These are phyloP conservation scores for Parmales sp. DNA, from an alignment of 108 stramenopile genomes.

Conservation along the genomic window DNA sequence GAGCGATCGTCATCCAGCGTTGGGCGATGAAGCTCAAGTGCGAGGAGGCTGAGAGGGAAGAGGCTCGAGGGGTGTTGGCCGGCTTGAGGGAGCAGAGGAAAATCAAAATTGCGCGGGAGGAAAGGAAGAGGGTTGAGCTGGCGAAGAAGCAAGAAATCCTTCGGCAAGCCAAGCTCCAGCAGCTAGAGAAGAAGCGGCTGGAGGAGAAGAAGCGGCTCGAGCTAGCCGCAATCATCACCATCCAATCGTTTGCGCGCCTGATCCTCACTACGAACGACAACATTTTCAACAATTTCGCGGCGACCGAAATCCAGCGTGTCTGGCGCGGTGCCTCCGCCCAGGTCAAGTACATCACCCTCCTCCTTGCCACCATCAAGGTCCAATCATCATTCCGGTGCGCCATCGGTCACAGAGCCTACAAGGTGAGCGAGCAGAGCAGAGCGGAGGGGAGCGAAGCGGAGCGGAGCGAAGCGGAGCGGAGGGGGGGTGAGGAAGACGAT, in stretches of 20 bases:
- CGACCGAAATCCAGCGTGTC: conserved; percentile 23
- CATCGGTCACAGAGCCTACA: too few relatives aligned
- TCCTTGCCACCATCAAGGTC: background rate
- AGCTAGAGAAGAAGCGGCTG: too few relatives aligned
- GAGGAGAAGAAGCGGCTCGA: too few relatives aligned
- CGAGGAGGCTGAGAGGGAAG: conserved; percentile 8
- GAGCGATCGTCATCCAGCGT: background rate
- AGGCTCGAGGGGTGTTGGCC: background rate
- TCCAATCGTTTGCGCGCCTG: background rate
- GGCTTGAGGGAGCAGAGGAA: background rate
- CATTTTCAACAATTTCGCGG: conserved; percentile 14
- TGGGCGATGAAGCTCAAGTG: conserved; percentile 1
- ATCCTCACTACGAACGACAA: background rate
- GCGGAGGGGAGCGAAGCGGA: too few relatives aligned
- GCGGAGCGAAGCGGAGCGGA: too few relatives aligned
- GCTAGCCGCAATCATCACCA: background rate
- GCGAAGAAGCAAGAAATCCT: too few relatives aligned
- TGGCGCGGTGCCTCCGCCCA: conserved; percentile 45
- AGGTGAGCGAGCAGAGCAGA: too few relatives aligned
- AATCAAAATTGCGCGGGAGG: background rate
- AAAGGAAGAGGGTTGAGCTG: too few relatives aligned
- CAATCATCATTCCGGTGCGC: too few relatives aligned
- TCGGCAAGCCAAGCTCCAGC: too few relatives aligned
- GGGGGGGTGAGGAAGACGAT: too few relatives aligned
- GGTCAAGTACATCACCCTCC: background rate